Evolutionary conservation across 805 yeast species (phyloP).

Genomic region (Myxozyma kluyveri): DNA sequence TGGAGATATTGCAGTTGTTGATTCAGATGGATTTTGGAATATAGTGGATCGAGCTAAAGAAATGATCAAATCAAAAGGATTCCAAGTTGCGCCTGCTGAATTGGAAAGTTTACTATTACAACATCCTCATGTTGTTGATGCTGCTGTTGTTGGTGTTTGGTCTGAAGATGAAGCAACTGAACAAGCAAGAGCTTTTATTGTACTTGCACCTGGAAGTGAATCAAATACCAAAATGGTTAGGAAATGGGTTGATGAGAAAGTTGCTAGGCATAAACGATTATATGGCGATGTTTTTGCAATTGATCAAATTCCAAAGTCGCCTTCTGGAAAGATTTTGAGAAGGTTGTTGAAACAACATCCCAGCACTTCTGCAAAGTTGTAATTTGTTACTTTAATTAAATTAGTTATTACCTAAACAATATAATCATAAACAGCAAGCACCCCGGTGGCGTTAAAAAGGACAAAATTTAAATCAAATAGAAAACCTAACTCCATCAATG

Average conservation of each 20-base stretch:
- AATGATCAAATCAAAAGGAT: conserved; percentile 69
- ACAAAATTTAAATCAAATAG: conserved; percentile 1
- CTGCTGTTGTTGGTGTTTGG: conserved; percentile 78
- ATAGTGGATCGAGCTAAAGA: conserved; percentile 66
- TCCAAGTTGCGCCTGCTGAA: conserved; percentile 92
- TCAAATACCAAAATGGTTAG: conserved; percentile 31
- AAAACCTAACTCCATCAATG: not conserved
- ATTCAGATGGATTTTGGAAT: conserved; percentile 40
- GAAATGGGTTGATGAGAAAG: conserved; percentile 40
- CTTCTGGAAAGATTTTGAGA: conserved; percentile 94
- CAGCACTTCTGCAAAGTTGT: conserved; percentile 4
- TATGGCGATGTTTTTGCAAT: conserved; percentile 60
- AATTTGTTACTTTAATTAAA: not conserved
- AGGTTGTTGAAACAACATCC: conserved; percentile 44
- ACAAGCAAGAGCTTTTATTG: conserved; percentile 42
- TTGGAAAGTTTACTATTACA: conserved; percentile 66
- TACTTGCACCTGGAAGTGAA: conserved; percentile 30
- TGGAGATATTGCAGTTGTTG: conserved; percentile 53
- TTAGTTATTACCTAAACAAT: not conserved
- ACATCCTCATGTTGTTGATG: conserved; percentile 75
- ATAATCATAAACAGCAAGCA: not conserved
- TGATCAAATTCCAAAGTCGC: conserved; percentile 84
- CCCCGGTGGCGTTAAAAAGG: not conserved
- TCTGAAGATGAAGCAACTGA: conserved; percentile 79
- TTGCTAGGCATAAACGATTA: conserved; percentile 41